phyloP scores from a whole-genome alignment of 768 basidiomycete species.

The Scleroderma bovista region DNA sequence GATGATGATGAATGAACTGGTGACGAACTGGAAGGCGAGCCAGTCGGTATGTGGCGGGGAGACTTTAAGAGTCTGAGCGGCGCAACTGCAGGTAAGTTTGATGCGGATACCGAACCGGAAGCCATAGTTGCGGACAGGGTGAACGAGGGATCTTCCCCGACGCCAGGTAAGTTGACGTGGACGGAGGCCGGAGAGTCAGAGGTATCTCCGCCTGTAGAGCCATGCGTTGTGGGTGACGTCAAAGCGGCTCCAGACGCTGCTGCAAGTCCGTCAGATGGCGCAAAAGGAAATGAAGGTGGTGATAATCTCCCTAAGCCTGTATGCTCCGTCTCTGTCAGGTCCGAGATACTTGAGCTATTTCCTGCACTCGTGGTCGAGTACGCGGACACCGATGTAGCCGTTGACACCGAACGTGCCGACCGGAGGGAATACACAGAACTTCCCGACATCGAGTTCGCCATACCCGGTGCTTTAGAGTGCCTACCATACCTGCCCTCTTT shows the following conservation, averaged over 20 bases:
- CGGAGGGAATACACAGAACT: constrained; percentile 23
- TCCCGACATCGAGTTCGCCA: constrained; percentile 22
- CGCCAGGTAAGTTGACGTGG: neutral
- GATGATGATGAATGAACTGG: too few relatives aligned
- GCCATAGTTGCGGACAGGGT: neutral
- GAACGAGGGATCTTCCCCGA: neutral
- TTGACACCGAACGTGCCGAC: constrained; percentile 12
- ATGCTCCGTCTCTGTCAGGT: neutral
- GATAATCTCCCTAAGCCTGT: neutral
- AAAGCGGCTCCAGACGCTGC: constrained; percentile 10
- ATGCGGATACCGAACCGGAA: neutral
- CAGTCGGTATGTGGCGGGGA: constrained; percentile 15
- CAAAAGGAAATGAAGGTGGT: neutral
- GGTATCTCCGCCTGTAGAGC: constrained; percentile 6
- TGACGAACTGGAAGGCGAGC: constrained; percentile 10
- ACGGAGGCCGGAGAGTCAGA: constrained; percentile 15
- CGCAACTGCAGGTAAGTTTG: constrained; percentile 13
- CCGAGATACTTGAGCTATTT: neutral
- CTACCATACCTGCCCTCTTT: neutral
- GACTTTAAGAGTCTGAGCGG: constrained; percentile 24
- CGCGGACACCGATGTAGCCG: constrained; percentile 10
- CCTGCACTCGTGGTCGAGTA: neutral
- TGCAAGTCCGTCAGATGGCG: constrained; percentile 4
- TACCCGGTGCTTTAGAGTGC: constrained; percentile 15
- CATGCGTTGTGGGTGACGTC: constrained; percentile 12